A percentile compares a stretch with the other conserved stretches of the same genome.
Conservation (phyloP, 352 stramenopile genomes). For the Phytophthora vignae region DNA sequence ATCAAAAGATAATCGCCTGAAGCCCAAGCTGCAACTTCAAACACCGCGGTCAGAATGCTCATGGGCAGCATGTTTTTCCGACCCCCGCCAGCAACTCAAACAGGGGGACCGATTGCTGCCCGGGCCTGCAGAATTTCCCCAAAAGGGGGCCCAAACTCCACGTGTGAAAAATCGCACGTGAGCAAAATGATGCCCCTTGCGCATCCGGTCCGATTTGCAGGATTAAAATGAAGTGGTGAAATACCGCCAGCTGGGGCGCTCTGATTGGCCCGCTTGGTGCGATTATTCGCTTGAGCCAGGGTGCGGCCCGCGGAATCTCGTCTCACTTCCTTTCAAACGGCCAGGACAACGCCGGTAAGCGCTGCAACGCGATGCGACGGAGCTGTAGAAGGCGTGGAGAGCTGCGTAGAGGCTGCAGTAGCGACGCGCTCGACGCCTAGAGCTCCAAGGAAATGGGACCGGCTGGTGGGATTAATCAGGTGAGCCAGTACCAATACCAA, state of each 20-base stretch:
- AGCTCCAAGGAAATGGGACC: not conserved
- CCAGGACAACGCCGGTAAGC: not conserved
- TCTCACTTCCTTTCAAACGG: not conserved
- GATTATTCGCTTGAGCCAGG: constrained; percentile 24
- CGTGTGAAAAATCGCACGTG: not conserved
- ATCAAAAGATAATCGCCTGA: not conserved
- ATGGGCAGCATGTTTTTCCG: not conserved
- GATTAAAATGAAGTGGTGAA: constrained; percentile 34
- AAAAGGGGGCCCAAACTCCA: not conserved
- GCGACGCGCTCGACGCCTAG: not conserved
- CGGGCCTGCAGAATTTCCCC: not conserved
- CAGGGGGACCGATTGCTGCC: not conserved
- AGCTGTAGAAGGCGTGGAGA: not conserved
- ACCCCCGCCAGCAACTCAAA: not conserved
- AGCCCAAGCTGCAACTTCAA: constrained; percentile 1
- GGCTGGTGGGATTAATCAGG: constrained; percentile 17
- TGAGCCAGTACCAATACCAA: constrained; percentile 28
- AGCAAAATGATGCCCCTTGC: constrained; percentile 4
- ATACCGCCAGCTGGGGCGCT: constrained; percentile 16
- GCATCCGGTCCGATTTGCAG: constrained; percentile 3
- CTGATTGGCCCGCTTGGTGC: constrained; percentile 15
- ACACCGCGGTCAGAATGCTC: constrained; percentile 1
- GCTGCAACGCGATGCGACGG: no score
- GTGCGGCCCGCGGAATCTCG: not conserved
- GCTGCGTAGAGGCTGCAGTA: not conserved